Evolutionary conservation across 1,284 basidiomycete species (phyloP), one percentile per base, ranked within the genome.

Genomic region (Cryptococcus depauperatus): DNA sequence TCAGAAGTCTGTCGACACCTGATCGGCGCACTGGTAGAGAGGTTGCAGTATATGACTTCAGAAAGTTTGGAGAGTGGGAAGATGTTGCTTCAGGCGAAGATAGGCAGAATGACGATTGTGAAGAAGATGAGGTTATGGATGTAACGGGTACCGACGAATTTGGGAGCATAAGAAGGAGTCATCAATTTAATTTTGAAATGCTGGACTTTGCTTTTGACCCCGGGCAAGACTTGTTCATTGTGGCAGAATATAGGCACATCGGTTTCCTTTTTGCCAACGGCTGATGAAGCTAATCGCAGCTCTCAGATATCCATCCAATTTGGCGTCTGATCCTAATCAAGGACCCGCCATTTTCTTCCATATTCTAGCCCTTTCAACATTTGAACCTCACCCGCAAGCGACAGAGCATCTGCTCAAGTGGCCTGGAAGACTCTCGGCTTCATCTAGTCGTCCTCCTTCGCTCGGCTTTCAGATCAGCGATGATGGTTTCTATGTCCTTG

Each of bases 391-490:
- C 43, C 67, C 69, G 4, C 51, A 28, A 21, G 69, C 68, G 1
- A 26, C 49, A 7, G 25, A 55, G 21, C 47, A 55, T 10, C 37
- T 59, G 0, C 44, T 71, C 22, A 44, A 54, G 18, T 64, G 59
- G 56, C 60, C 64, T 0, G 28, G 34, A 11, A 30, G 10, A 0
- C 10, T 23, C 0, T n/a, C n/a, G n/a, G n/a, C n/a, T n/a, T 28
- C 65, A 2, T 9, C 19, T n/a, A 5, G 35, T 19, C n/a, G 45
- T 13, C 32, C 35, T 14, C 44, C 58, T 19, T 41, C 44, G 19
- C 54, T 67, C 9, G 61, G 59, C 7, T 67, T 67, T 49, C 65
- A 71, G 53, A 67, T 71, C 25, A 66, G 65, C 48, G 69, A 71
- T 46, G 67, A 71, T 41, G 58, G 59, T 10, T 33, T 71, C n/a